These are phyloP conservation scores for Tardiomyces blankii DNA, from an alignment of 1,139 yeast genomes.

Conservation along the genomic window DNA sequence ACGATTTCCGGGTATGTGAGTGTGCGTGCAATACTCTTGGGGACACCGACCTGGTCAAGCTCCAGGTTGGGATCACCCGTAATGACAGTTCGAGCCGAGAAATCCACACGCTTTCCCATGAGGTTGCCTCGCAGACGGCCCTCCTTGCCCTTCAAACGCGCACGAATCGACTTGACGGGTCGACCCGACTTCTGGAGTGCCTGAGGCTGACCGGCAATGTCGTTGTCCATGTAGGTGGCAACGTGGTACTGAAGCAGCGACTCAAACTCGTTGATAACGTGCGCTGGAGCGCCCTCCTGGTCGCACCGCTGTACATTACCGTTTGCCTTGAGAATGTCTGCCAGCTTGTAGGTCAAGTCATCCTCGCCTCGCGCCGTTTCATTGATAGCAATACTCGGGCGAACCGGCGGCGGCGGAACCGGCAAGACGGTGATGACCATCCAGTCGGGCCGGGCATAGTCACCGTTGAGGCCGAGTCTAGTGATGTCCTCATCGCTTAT, in stretches of 20 bases:
- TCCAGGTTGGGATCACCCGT: conserved; percentile 98
- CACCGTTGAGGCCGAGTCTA: conserved; percentile 83
- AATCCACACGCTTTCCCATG: conserved; percentile 99
- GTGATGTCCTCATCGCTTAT: conserved; percentile 76
- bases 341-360: conserved; percentile 94
- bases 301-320: conserved; percentile 92
- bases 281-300: conserved; percentile 98
- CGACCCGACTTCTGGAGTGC: conserved; percentile 98
- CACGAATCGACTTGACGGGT: conserved; percentile 96
- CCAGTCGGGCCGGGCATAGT: conserved; percentile 99
- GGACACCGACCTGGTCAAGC: conserved; percentile 97
- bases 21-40: conserved; percentile 91
- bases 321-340: conserved; percentile 93
- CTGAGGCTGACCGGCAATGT: conserved; percentile 99
- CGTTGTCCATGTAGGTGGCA: conserved; percentile 99
- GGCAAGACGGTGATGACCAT: conserved; percentile 92
- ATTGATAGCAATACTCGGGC: conserved; percentile 96
- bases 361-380: conserved; percentile 99
- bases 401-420: conserved; percentile 99
- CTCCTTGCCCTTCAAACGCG: conserved; percentile 97
- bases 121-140: conserved; percentile 98
- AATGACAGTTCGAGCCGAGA: conserved; percentile 97
- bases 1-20: conserved; percentile 95
- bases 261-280: conserved; percentile 93
- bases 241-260: conserved; percentile 93